A percentile compares a stretch with the other conserved stretches of the same genome.
Conservation (phyloP, 2,329 filamentous ascomycete genomes). For the Penicillium sp. region DNA sequence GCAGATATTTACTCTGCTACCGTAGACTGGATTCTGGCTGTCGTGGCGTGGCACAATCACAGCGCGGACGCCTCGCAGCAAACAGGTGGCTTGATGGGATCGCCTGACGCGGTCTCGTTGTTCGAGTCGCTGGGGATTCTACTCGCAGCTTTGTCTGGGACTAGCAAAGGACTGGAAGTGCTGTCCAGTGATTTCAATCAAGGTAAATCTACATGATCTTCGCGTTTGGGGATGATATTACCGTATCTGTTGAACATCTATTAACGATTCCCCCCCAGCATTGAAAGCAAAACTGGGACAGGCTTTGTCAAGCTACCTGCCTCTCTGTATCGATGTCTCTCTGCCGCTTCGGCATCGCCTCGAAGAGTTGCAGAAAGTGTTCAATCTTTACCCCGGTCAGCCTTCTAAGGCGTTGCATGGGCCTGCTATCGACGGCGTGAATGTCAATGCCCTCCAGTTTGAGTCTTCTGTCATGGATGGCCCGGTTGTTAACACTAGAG, state of each 20-base stretch:
- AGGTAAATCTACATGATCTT: conserved; percentile 25
- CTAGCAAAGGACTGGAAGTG: conserved; percentile 37
- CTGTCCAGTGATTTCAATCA: conserved; percentile 37
- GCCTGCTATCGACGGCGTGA: conserved; percentile 43
- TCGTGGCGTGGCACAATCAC: conserved; percentile 38
- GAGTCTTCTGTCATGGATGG: conserved; percentile 62
- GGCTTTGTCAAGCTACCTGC: conserved; percentile 42
- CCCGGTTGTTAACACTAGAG: conserved; percentile 71
- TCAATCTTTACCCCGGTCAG: conserved; percentile 44
- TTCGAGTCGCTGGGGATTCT: conserved; percentile 46
- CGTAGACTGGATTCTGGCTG: conserved; percentile 42
- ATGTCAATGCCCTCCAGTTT: conserved; percentile 53
- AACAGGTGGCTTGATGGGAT: conserved; percentile 33
- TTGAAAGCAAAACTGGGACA: conserved; percentile 41
- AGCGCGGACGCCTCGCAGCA: conserved; percentile 29
- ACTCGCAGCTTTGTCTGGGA: conserved; percentile 40
- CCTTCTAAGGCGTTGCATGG: conserved; percentile 45
- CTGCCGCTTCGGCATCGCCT: conserved; percentile 41
- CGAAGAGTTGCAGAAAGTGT: conserved; percentile 44
- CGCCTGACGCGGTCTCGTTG: conserved; percentile 40
- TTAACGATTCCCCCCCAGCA: conserved; percentile 23
- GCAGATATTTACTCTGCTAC: conserved; percentile 35
- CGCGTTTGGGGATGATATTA: background rate
- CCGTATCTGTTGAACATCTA: background rate
- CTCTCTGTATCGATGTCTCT: conserved; percentile 42